Conservation (phyloP, 2,329 filamentous ascomycete genomes). For the Fusarium tricinctum region DNA sequence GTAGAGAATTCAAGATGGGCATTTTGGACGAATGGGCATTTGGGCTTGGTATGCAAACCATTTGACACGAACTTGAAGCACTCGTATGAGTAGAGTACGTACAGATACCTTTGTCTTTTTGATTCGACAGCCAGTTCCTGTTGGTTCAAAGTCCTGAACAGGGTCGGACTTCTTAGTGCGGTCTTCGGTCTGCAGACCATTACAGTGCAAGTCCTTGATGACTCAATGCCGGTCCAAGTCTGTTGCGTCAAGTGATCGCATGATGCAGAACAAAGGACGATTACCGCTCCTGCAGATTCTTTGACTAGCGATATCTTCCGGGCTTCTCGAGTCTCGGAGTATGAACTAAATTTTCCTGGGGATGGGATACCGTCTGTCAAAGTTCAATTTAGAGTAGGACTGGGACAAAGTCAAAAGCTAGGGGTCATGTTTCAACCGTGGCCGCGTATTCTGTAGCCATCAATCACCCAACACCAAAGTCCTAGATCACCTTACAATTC, state of each 20-base stretch:
- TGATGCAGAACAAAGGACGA: slow-evolving; percentile 36
- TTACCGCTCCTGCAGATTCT: slow-evolving; percentile 1
- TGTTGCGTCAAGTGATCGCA: slow-evolving; percentile 28
- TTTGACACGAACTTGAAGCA: slow-evolving; percentile 22
- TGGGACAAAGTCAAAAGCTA: not conserved
- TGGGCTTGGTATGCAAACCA: slow-evolving; percentile 32
- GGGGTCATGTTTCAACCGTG: slow-evolving; percentile 40
- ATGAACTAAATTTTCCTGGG: not conserved
- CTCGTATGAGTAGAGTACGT: slow-evolving; percentile 28
- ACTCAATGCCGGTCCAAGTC: slow-evolving; percentile 46
- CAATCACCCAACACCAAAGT: slow-evolving; percentile 14
- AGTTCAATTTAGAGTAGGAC: not conserved
- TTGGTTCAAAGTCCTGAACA: slow-evolving; percentile 26
- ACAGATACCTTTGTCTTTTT: not conserved
- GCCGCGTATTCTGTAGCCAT: slow-evolving; percentile 40
- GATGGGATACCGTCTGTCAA: not conserved
- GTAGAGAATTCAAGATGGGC: not conserved
- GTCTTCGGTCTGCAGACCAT: slow-evolving; percentile 3
- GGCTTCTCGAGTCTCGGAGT: not conserved
- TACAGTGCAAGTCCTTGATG: slow-evolving; percentile 34
- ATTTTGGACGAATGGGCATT: not conserved
- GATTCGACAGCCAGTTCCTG: not conserved
- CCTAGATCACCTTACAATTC: slow-evolving; percentile 22
- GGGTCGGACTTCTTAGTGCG: not conserved
- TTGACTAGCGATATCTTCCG: slow-evolving; percentile 3